Evolutionary conservation across 2,329 filamentous ascomycete species (phyloP).

Genomic region (Aspergillus pseudoviridinutans): DNA sequence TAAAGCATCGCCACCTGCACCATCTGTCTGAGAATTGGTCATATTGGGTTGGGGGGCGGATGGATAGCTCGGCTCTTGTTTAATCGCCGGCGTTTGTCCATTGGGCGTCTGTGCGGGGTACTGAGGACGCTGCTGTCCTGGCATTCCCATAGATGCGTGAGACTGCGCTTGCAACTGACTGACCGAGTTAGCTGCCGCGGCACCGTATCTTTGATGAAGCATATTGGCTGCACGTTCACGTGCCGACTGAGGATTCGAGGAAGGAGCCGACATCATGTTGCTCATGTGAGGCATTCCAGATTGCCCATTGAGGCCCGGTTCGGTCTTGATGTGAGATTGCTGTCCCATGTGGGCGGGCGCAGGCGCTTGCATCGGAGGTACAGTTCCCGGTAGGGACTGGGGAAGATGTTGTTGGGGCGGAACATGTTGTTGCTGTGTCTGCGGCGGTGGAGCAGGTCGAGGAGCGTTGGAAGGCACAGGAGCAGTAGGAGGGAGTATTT

Average conservation of each 20-base stretch:
- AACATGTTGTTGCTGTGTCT: constrained; percentile 32
- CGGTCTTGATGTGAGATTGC: constrained; percentile 49
- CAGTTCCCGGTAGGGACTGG: constrained; percentile 28
- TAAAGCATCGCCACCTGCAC: constrained; percentile 58
- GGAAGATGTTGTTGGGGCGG: constrained; percentile 34
- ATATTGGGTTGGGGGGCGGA: constrained; percentile 38
- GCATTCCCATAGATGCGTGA: constrained; percentile 32
- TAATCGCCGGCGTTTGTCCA: constrained; percentile 41
- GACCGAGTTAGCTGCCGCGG: constrained; percentile 40
- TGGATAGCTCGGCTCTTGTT: constrained; percentile 36
- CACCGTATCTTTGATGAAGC: constrained; percentile 47
- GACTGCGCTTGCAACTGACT: constrained; percentile 42
- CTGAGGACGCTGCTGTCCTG: constrained; percentile 31
- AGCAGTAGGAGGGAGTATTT: constrained; percentile 35
- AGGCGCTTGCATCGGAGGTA: constrained; percentile 22
- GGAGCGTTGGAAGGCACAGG: constrained; percentile 45
- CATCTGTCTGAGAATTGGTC: constrained; percentile 68
- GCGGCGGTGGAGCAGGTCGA: constrained; percentile 28
- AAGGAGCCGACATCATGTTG: constrained; percentile 27
- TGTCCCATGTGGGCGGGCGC: constrained; percentile 24
- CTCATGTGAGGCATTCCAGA: constrained; percentile 32
- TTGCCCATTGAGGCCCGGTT: constrained; percentile 44
- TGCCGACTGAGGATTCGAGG: constrained; percentile 45
- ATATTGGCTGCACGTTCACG: constrained; percentile 52
- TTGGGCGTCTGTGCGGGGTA: constrained; percentile 31